Conservation (phyloP, 345 rosid species). For the Bruguiera gymnorhiza region DNA sequence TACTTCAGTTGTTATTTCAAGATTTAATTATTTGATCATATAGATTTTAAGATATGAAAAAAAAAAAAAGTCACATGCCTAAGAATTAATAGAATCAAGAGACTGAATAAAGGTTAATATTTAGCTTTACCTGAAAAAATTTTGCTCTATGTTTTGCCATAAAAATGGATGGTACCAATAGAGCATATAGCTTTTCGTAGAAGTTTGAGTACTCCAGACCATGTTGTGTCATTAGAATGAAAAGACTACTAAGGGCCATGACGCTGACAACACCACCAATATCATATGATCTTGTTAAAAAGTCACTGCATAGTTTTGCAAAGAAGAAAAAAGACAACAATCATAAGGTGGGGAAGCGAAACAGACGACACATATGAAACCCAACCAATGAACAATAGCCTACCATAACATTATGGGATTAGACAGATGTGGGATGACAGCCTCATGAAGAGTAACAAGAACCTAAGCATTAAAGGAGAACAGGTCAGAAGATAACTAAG, state of each 20-base stretch:
- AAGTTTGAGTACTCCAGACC: constrained; percentile 90
- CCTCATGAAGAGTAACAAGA: constrained; percentile 66
- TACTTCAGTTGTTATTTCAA: too few species aligned
- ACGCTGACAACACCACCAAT: constrained; percentile 95
- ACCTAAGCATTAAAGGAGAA: constrained; percentile 47
- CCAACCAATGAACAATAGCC: constrained; percentile 6
- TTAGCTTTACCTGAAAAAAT: constrained; percentile 70
- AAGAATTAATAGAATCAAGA: not conserved
- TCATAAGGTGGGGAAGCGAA: not conserved
- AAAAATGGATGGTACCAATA: constrained; percentile 77
- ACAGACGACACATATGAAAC: not conserved
- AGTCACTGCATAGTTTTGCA: constrained; percentile 59
- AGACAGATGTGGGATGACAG: constrained; percentile 73
- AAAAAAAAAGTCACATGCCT: too few species aligned
- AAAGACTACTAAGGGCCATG: constrained; percentile 93
- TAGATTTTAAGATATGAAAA: not conserved
- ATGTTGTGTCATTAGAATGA: constrained; percentile 83
- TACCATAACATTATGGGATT: constrained; percentile 82
- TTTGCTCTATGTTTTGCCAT: constrained; percentile 86
- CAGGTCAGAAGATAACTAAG: not conserved
- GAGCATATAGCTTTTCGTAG: constrained; percentile 74
- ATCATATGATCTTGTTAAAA: constrained; percentile 84
- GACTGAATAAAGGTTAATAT: not conserved
- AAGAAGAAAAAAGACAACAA: constrained; percentile 15
- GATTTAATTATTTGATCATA: too few species aligned